Conservation (phyloP, 257 asterid species). For the Cynanchum wilfordii region DNA sequence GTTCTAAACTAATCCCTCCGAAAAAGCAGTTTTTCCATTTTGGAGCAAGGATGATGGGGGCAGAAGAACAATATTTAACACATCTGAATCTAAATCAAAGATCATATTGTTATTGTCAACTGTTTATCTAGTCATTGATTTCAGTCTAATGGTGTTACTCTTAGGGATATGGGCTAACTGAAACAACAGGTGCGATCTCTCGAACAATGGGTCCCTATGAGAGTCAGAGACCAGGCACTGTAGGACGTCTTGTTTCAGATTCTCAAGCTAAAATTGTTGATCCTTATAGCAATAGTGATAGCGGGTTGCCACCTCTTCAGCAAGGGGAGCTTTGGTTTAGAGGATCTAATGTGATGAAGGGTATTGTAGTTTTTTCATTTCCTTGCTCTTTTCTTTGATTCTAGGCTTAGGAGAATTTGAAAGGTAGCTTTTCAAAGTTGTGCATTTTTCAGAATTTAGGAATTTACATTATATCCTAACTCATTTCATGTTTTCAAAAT, state of each 20-base stretch:
- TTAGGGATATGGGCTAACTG: constrained; percentile 72
- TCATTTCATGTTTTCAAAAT: background rate
- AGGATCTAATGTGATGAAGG: constrained; percentile 57
- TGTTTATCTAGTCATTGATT: background rate
- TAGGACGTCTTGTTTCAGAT: constrained; percentile 32
- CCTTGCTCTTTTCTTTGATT: background rate
- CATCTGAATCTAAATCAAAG: background rate
- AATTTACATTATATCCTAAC: background rate
- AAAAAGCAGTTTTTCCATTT: background rate
- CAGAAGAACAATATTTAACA: background rate
- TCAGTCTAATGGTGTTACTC: background rate
- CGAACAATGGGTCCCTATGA: constrained; percentile 34
- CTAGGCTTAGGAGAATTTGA: background rate
- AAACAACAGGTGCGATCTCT: constrained; percentile 36
- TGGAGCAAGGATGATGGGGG: background rate
- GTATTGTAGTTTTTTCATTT: constrained; percentile 18
- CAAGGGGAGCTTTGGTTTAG: constrained; percentile 63
- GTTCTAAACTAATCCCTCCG: background rate
- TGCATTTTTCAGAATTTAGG: background rate
- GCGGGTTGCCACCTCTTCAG: constrained; percentile 40
- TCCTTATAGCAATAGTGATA: constrained; percentile 24
- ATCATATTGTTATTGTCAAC: background rate
- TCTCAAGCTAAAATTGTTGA: constrained; percentile 53
- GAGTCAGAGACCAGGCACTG: constrained; percentile 35
- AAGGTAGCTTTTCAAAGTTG: background rate